These are phyloP conservation scores for Sporobolomyces pararoseus DNA, from an alignment of 768 basidiomycete genomes.

Conservation along the genomic window DNA sequence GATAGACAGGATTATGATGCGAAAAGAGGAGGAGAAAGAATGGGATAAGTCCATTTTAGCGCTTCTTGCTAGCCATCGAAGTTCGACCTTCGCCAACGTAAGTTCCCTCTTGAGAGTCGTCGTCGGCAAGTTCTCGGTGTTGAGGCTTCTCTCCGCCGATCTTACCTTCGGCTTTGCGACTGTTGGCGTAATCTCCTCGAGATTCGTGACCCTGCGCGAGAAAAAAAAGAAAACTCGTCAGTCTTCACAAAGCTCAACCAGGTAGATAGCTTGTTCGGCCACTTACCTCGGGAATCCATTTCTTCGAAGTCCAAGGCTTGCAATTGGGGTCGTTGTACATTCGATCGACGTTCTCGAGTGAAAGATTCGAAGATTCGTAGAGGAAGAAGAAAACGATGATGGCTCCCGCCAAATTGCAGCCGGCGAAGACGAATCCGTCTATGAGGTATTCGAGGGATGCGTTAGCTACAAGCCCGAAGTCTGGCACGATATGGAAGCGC, in stretches of 20 bases:
- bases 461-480: no score
- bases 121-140: conserved; percentile 40
- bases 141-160: conserved; percentile 8
- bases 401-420: conserved; percentile 55
- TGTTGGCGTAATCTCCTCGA: conserved; percentile 21
- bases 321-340: conserved; percentile 55
- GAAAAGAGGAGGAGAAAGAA: no score
- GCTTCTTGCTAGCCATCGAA: conserved; percentile 2
- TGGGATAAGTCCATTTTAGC: no score
- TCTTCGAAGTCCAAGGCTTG: conserved; percentile 64
- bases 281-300: conserved; percentile 60
- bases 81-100: conserved; percentile 14
- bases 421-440: conserved; percentile 70
- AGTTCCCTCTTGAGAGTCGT: conserved; percentile 20
- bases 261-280: no score
- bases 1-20: no score
- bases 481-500: no score
- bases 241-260: not conserved
- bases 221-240: not conserved
- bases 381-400: conserved; percentile 68
- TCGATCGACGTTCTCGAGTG: conserved; percentile 55
- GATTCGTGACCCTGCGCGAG: conserved; percentile 19
- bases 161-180: conserved; percentile 28
- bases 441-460: no score
- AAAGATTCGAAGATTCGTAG: conserved; percentile 66